Evolutionary conservation across 2,329 filamentous ascomycete species (phyloP).

Genomic region (Colletotrichum horii): DNA sequence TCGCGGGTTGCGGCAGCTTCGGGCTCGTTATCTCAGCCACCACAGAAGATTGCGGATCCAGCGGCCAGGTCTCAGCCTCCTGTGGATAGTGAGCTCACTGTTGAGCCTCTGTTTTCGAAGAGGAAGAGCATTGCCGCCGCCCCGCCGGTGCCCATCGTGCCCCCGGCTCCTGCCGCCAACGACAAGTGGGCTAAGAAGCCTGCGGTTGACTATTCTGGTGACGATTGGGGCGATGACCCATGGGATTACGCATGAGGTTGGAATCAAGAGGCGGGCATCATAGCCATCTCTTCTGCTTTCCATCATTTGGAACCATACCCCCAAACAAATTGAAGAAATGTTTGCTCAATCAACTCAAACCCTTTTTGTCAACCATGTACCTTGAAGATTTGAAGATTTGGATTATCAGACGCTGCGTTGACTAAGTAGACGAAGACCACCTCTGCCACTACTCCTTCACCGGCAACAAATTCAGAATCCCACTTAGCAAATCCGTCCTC

Average conservation of each 20-base stretch:
- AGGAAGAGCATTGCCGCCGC: neutral
- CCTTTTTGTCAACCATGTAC: rapidly evolving
- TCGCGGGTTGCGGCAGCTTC: neutral
- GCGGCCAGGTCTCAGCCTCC: neutral
- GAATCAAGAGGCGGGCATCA: neutral
- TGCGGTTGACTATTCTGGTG: constrained; percentile 32
- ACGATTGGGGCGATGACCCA: constrained; percentile 29
- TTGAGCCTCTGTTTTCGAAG: constrained; percentile 16
- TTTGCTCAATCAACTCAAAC: neutral
- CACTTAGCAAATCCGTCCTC: neutral
- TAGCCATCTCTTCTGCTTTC: neutral
- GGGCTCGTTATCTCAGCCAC: neutral
- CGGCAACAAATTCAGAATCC: neutral
- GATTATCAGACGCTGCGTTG: neutral
- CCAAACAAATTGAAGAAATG: neutral
- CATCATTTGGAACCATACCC: neutral
- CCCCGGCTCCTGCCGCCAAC: neutral
- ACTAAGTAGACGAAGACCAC: neutral
- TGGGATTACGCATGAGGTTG: constrained; percentile 9
- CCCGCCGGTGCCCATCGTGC: neutral
- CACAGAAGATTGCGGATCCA: neutral
- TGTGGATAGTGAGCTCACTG: neutral
- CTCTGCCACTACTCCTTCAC: neutral
- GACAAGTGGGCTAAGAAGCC: constrained; percentile 28
- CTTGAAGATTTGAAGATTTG: too few species aligned